Base-by-base conservation (phyloP, 768 basidiomycete species). In the Pisolithus albus region DNA sequence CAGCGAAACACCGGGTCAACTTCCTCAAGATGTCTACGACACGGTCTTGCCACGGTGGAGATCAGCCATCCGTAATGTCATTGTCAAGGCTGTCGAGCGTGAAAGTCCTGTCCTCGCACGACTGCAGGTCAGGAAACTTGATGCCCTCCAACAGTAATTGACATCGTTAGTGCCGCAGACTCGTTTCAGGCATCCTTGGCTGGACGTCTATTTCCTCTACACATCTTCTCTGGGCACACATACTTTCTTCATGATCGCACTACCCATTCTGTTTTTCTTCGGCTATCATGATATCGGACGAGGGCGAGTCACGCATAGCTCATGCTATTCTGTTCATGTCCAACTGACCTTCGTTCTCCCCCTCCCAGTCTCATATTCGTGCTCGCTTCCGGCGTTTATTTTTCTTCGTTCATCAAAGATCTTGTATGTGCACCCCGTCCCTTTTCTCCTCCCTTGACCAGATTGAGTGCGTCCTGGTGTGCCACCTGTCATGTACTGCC, bases 211-310 rank as follows among this genome's bases (percentile, higher is more conserved):
- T 61, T 93, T 94, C 62, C 80, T 93, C 30, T 86, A 92, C 56
- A 82, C 86, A 0, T 90, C 88, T 0, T 76, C 84, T 0, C 72
- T 91, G 9, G 92, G 81, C 0, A 91, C 89, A 0, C 92, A 92
- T 60, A 92, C 88, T 0, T 97, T 93, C 71, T 97, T 98, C 76
- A 91, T 95, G 86, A 80, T 82, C 30, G 78, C 88, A 54, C 72
- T 99, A 6, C 95, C 95, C 0, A 73, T 83, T 0, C 75, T 91
- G 55, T 95, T 87, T 61, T 97, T 93, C 75, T 96, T 95, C 62
- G 94, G 94, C 0, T 77, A 82, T 56, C 72, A 71, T 2, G 77
- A 83, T 39, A 70, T 84, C 39, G 92, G 86, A 11, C 68, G 82
- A 60, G 91, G 84, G 91, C 92, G 62, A 56, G 84, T 73, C 2